These are phyloP conservation scores for Sugiyamaella americana DNA, from an alignment of 805 yeast species.

Conservation along the genomic window DNA sequence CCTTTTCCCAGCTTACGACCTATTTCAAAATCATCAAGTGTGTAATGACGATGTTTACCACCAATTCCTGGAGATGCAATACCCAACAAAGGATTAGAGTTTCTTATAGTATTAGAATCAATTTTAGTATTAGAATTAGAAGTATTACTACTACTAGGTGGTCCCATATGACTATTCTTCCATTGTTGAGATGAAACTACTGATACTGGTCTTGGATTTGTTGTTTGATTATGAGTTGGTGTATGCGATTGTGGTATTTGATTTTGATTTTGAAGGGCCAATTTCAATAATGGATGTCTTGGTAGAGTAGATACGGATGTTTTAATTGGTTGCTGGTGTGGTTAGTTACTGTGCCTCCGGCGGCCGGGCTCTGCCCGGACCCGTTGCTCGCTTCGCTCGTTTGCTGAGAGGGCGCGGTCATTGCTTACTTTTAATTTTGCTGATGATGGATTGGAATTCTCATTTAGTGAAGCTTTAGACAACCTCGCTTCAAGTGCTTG, in stretches of 20 bases:
- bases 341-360: too few species aligned
- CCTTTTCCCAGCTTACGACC: constrained; percentile 90
- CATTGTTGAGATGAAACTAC: constrained; percentile 18
- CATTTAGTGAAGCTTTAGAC: constrained; percentile 21
- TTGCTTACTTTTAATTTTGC: constrained; percentile 2
- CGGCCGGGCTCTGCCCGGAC: too few species aligned
- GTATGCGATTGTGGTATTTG: constrained; percentile 13
- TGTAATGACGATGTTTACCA: constrained; percentile 25
- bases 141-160: not conserved
- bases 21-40: constrained; percentile 68
- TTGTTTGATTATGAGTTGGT: constrained; percentile 5
- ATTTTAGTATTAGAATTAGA: not conserved
- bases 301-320: constrained; percentile 1
- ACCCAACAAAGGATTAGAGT: constrained; percentile 22
- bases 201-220: constrained; percentile 7
- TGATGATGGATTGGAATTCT: constrained; percentile 18
- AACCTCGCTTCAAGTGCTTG: constrained; percentile 18
- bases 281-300: constrained; percentile 22
- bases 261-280: constrained; percentile 21
- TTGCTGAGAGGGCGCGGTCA: not conserved
- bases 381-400: too few species aligned
- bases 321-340: not conserved
- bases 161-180: constrained; percentile 7
- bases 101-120: constrained; percentile 12
- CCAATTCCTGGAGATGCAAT: constrained; percentile 7